Evolutionary conservation across 441 rosid genomes (phyloP).

Genomic region (Gossypium gossypioides): DNA sequence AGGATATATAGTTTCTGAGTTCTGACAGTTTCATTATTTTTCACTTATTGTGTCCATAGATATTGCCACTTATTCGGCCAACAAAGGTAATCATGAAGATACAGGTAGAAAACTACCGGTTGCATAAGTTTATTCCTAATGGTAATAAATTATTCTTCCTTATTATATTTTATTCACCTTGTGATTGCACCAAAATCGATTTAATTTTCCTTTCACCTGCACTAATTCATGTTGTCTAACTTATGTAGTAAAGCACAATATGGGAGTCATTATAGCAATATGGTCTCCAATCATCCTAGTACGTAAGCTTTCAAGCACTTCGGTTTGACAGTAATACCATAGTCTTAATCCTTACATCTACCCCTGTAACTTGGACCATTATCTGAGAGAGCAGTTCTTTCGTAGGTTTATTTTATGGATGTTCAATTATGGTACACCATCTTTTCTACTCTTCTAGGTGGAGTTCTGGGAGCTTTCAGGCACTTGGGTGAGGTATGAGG

Average conservation of each 20-base stretch:
- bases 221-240: slow-evolving; percentile 19
- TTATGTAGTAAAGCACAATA: slow-evolving; percentile 60
- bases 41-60: slow-evolving; percentile 36
- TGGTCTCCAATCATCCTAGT: slow-evolving; percentile 93
- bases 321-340: not conserved
- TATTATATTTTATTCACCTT: not conserved
- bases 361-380: slow-evolving; percentile 6
- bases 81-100: slow-evolving; percentile 64
- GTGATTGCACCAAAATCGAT: not conserved
- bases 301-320: slow-evolving; percentile 21
- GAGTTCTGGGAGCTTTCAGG: slow-evolving; percentile 86
- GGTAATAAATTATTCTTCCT: slow-evolving; percentile 28
- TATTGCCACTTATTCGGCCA: slow-evolving; percentile 72
- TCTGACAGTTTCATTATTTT: not conserved
- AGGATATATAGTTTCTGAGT: not conserved
- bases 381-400: slow-evolving; percentile 13
- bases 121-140: slow-evolving; percentile 83
- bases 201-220: slow-evolving; percentile 10
- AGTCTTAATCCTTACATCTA: not conserved
- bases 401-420: slow-evolving; percentile 87
- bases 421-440: slow-evolving; percentile 95
- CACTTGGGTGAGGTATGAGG: slow-evolving; percentile 88
- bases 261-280: slow-evolving; percentile 77
- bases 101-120: slow-evolving; percentile 44
- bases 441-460: slow-evolving; percentile 83